These are phyloP conservation scores for Pythium inflatum DNA, from an alignment of 352 stramenopile genomes.

Conservation along the genomic window DNA sequence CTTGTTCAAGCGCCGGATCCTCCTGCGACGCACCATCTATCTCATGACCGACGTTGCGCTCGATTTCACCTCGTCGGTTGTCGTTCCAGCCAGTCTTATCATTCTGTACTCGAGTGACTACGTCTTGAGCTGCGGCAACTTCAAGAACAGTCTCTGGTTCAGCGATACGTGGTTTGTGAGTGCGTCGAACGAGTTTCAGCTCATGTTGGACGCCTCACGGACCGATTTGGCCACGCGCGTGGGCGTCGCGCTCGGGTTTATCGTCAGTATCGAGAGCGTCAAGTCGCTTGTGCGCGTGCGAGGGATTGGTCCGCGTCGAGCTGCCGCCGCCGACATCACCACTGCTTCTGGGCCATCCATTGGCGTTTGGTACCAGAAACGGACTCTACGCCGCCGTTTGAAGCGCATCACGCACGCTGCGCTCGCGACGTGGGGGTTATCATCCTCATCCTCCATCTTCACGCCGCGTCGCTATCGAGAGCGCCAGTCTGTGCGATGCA, in stretches of 20 bases:
- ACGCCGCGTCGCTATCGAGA: neutral
- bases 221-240: slow-evolving; percentile 2
- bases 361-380: neutral
- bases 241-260: neutral
- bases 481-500: slow-evolving; percentile 15
- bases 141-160: slow-evolving; percentile 4
- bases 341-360: neutral
- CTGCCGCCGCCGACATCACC: too few species aligned
- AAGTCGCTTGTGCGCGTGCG: slow-evolving; percentile 8
- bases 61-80: slow-evolving; percentile 21
- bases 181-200: slow-evolving; percentile 22
- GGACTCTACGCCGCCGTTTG: too few species aligned
- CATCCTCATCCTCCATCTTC: slow-evolving; percentile 9
- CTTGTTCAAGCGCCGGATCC: neutral
- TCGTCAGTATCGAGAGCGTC: slow-evolving; percentile 14
- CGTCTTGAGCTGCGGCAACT: neutral
- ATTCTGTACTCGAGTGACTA: slow-evolving; percentile 8
- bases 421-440: slow-evolving; percentile 4
- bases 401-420: neutral
- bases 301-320: too few species aligned
- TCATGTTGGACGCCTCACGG: slow-evolving; percentile 10
- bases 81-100: neutral
- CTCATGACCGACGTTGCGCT: slow-evolving; percentile 6
- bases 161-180: slow-evolving; percentile 18
- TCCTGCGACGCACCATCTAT: neutral